phyloP scores from a whole-genome alignment of 2,329 filamentous ascomycete genomes.

The Pleoardoris graminearum region DNA sequence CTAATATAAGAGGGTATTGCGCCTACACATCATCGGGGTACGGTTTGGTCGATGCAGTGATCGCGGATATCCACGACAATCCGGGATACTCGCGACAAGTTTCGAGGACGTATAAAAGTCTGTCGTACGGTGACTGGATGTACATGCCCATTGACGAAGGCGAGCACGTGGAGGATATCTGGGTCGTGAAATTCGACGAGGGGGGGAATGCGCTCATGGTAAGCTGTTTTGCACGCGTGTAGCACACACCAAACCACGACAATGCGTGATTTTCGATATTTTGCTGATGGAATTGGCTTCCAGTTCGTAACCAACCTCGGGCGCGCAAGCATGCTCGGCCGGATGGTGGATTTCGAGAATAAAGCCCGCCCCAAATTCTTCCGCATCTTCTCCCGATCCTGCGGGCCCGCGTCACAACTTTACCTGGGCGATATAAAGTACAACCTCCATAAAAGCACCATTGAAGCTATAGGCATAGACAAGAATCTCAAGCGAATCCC shows the following conservation, averaged over 20 bases:
- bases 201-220: neutral
- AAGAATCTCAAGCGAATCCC: neutral
- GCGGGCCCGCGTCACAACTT: neutral
- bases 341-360: neutral
- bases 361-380: neutral
- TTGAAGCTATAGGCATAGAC: neutral
- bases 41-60: no score
- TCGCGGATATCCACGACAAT: no score
- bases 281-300: neutral
- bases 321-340: neutral
- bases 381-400: constrained; percentile 1
- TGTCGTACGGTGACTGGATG: constrained; percentile 1
- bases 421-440: neutral
- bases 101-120: neutral
- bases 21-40: no score
- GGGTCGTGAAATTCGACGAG: neutral
- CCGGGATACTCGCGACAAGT: neutral
- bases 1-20: no score
- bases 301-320: constrained; percentile 1
- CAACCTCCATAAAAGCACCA: no score
- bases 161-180: constrained; percentile 3
- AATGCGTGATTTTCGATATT: no score
- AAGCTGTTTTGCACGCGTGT: no score
- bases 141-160: neutral
- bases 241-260: no score